A percentile compares a stretch with the other conserved stretches of the same genome.
phyloP scores from a whole-genome alignment of 495 filamentous ascomycete genomes.

The Aspergillus kassunensis region DNA sequence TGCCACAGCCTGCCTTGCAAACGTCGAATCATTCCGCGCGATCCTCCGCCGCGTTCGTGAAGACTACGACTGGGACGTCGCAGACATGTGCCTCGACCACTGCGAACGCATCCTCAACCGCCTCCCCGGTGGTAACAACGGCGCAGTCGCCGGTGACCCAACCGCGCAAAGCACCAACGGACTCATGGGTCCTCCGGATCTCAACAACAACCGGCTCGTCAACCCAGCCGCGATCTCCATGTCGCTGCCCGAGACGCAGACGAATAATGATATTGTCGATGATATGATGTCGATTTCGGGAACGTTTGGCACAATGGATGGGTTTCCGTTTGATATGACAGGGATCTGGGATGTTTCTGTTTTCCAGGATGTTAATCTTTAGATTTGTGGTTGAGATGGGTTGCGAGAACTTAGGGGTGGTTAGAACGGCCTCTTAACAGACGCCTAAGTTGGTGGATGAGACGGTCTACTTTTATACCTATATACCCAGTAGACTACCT shows the following conservation, averaged over 20 bases:
- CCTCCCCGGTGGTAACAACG: slow-evolving; percentile 32
- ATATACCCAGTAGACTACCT: slow-evolving; percentile 7
- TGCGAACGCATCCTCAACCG: slow-evolving; percentile 46
- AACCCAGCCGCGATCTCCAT: slow-evolving; percentile 45
- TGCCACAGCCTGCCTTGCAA: slow-evolving; percentile 38
- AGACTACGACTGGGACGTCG: slow-evolving; percentile 52
- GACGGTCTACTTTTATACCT: background rate
- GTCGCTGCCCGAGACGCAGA: slow-evolving; percentile 44
- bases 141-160: slow-evolving; percentile 4
- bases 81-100: slow-evolving; percentile 51
- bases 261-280: slow-evolving; percentile 49
- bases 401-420: background rate
- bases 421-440: background rate
- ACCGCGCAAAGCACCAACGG: background rate
- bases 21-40: slow-evolving; percentile 39
- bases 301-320: slow-evolving; percentile 49
- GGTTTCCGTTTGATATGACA: slow-evolving; percentile 50
- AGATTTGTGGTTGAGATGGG: background rate
- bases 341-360: slow-evolving; percentile 49
- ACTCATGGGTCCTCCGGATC: slow-evolving; percentile 8
- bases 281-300: slow-evolving; percentile 51
- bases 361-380: slow-evolving; percentile 45
- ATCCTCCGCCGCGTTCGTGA: slow-evolving; percentile 48
- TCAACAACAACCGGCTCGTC: slow-evolving; percentile 26
- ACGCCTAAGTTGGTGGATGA: background rate